These are phyloP conservation scores for Wolfiporia cocos DNA, from an alignment of 1,284 basidiomycete genomes.

Conservation along the genomic window DNA sequence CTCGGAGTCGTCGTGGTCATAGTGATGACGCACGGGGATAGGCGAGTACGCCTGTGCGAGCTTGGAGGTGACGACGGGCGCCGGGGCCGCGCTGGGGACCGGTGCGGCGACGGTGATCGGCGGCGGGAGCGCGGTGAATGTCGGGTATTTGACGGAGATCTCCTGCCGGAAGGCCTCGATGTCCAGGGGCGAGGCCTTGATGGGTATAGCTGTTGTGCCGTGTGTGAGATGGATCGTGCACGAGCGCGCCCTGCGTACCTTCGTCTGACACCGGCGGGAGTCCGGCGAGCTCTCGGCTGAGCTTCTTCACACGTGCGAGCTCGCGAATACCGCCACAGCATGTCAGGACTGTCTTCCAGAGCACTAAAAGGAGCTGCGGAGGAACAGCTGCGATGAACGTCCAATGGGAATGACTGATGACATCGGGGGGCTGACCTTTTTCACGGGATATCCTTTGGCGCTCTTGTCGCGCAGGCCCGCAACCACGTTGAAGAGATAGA, in stretches of 20 bases:
- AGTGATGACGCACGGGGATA: slow-evolving; percentile 88
- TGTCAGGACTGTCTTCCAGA: slow-evolving; percentile 94
- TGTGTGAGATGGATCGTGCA: slow-evolving; percentile 2
- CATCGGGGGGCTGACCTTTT: slow-evolving; percentile 58
- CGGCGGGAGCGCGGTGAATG: slow-evolving; percentile 63
- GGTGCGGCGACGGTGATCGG: slow-evolving; percentile 29
- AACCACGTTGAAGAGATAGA: slow-evolving; percentile 88
- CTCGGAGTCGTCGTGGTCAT: slow-evolving; percentile 75
- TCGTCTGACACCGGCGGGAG: slow-evolving; percentile 60
- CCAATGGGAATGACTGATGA: neutral
- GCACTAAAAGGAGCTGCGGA: slow-evolving; percentile 78
- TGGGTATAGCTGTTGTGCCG: slow-evolving; percentile 36
- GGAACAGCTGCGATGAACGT: slow-evolving; percentile 10
- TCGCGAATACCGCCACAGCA: slow-evolving; percentile 93
- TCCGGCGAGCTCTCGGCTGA: slow-evolving; percentile 80
- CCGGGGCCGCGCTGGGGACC: too few species aligned
- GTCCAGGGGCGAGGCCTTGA: slow-evolving; percentile 87
- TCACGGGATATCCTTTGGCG: slow-evolving; percentile 93
- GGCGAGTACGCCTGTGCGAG: slow-evolving; percentile 90
- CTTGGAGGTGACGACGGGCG: slow-evolving; percentile 46
- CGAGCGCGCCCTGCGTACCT: slow-evolving; percentile 35
- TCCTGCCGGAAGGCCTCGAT: slow-evolving; percentile 85
- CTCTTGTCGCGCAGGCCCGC: slow-evolving; percentile 90
- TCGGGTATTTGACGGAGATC: slow-evolving; percentile 91
- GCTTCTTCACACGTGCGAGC: slow-evolving; percentile 75